Evolutionary conservation across 305 asterid genomes (phyloP).

Genomic region (Solanum aculeatissimum): DNA sequence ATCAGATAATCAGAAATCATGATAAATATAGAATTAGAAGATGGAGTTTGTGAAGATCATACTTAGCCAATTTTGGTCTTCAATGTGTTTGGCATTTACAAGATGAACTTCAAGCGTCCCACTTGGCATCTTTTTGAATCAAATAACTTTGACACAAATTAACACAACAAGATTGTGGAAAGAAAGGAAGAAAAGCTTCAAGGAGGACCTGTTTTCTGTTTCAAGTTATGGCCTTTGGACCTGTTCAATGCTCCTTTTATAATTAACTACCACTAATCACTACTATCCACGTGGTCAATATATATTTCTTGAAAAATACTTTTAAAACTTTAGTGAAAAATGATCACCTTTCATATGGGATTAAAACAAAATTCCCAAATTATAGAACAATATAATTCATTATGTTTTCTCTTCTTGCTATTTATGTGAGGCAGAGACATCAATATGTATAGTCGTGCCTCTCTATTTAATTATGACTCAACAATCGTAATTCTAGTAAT

Average conservation of each 20-base stretch:
- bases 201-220: neutral
- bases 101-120: conserved; percentile 91
- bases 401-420: no score
- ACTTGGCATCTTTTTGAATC: conserved; percentile 35
- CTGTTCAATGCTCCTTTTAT: neutral
- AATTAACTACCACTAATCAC: neutral
- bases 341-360: no score
- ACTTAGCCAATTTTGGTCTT: conserved; percentile 58
- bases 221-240: neutral
- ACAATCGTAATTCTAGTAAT: no score
- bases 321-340: neutral
- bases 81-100: conserved; percentile 74
- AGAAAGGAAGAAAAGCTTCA: neutral
- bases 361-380: no score
- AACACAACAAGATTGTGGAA: neutral
- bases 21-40: neutral
- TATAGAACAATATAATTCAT: no score
- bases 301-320: neutral
- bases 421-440: no score
- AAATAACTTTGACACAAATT: neutral
- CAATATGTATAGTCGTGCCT: no score
- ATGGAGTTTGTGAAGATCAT: conserved; percentile 5
- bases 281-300: neutral
- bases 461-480: no score
- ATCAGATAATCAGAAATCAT: neutral